Conservation (phyloP, 208 protist genomes). For the Strigomonas galati region DNA sequence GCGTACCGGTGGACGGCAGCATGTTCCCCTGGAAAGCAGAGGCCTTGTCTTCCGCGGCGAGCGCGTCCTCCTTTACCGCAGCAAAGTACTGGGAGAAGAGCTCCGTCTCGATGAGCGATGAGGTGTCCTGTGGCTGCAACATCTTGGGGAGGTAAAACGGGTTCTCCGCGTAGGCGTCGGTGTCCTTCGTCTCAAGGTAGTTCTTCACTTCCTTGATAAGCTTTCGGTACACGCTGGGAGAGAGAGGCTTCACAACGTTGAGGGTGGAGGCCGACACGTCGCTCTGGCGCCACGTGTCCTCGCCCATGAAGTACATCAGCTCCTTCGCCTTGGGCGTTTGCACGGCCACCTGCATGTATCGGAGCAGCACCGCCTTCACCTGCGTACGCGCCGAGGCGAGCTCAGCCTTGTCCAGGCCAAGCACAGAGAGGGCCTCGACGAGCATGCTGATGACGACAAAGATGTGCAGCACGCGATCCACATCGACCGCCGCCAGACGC, state of each 20-base stretch:
- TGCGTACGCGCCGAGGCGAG: slow-evolving; percentile 39
- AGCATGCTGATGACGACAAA: slow-evolving; percentile 79
- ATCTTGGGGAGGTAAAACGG: slow-evolving; percentile 68
- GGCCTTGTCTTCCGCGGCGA: background rate
- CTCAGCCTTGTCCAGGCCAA: slow-evolving; percentile 51
- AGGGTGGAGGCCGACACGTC: slow-evolving; percentile 45
- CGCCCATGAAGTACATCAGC: slow-evolving; percentile 58
- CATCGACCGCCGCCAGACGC: slow-evolving; percentile 38
- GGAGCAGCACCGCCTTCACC: slow-evolving; percentile 45
- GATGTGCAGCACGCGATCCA: slow-evolving; percentile 72
- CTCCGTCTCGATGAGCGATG: slow-evolving; percentile 48
- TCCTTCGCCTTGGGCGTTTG: slow-evolving; percentile 57
- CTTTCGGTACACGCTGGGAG: slow-evolving; percentile 39
- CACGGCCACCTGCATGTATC: slow-evolving; percentile 47
- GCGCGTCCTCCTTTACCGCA: slow-evolving; percentile 11
- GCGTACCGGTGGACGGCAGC: slow-evolving; percentile 7
- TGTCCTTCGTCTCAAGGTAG: slow-evolving; percentile 30
- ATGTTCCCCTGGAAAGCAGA: slow-evolving; percentile 15
- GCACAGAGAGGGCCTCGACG: slow-evolving; percentile 40
- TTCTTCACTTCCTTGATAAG: slow-evolving; percentile 53
- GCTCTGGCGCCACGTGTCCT: slow-evolving; percentile 61
- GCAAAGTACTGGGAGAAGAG: slow-evolving; percentile 54
- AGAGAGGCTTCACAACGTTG: slow-evolving; percentile 59
- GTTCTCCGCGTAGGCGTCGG: slow-evolving; percentile 37
- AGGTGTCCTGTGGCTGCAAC: slow-evolving; percentile 62